Base-by-base conservation (phyloP, 257 asterid genomes). In the Penstemon barbatus region DNA sequence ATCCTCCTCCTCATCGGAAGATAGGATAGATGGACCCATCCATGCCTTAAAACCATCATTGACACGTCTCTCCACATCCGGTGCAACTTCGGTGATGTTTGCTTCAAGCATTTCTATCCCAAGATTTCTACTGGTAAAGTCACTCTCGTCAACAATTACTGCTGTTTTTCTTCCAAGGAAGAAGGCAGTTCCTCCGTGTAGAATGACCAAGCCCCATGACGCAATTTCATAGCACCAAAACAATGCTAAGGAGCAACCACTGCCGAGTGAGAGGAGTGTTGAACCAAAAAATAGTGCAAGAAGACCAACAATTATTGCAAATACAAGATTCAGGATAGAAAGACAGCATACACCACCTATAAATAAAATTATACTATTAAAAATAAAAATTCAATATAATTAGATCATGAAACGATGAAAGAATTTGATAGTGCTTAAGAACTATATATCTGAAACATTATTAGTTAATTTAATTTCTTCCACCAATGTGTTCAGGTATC, bases 21-120 rank as follows among this genome's bases (percentile, higher is more conserved):
- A 93, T 52, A 93, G 76, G 75, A 85, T 75, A 45, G 97, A 82
- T 7, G 97, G 90, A 12, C 99, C 97, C 97, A 90, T 90, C 99
- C 99, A 93, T 33, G 97, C 81, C 81, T 88, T 88, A 59, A 93
- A 93, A 61, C 97, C 95, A 74, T 90, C 97, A 50, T 71, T 81
- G 44, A 90, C 84, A 7, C 96, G 96, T 66, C 85, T 81, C 86
- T 88, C 97, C 74, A 87, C 78, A 6, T 90, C 96, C n/a, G 96
- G 95, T 52, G 96, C 80, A 63, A 88, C 79, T 71, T 87, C 89
- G 46, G 77, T 72, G 1, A 95, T 88, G 81, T 46, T 78, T 50
- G 96, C 87, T 81, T 93, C 96, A 11, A 90, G 90, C 98, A 92
- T 92, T 84, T 92, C 97, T 44, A 92, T 75, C 74, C 98, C 98